Evolutionary conservation across 73 alveolate genomes (phyloP).

Genomic region (Stentor roeselii): DNA sequence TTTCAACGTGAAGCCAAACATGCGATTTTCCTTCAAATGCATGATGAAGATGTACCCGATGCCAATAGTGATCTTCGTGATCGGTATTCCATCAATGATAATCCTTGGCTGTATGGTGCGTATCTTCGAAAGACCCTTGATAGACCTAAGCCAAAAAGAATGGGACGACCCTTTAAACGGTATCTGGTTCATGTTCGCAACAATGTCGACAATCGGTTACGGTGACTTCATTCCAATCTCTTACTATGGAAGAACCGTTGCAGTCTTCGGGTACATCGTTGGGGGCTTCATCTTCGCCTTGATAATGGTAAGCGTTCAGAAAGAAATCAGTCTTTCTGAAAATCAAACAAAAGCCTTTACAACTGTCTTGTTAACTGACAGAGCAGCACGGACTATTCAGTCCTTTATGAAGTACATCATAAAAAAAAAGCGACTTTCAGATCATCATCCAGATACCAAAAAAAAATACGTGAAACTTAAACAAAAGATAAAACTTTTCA

Average conservation of each 20-base stretch:
- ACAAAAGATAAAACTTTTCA: background rate
- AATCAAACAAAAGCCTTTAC: conserved; percentile 9
- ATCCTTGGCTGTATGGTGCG: background rate
- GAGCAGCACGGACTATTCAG: conserved; percentile 8
- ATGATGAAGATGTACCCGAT: conserved; percentile 12
- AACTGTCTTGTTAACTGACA: background rate
- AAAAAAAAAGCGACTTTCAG: background rate
- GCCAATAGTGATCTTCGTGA: background rate
- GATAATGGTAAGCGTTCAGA: background rate
- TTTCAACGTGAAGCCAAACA: background rate
- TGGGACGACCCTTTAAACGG: conserved; percentile 1
- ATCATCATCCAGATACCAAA: background rate
- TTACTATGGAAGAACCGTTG: conserved; percentile 1
- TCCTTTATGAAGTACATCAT: background rate
- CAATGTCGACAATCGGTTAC: conserved; percentile 23
- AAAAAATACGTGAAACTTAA: background rate
- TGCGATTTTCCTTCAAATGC: conserved; percentile 13
- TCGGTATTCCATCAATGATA: conserved; percentile 13
- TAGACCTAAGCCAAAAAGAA: background rate
- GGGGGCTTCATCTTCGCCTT: conserved; percentile 4
- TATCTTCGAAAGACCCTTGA: conserved; percentile 17
- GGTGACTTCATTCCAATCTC: conserved; percentile 14
- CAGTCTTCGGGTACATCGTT: background rate
- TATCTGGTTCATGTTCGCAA: conserved; percentile 11
- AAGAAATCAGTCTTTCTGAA: background rate